These are phyloP conservation scores for Heterobasidion occidentale DNA, from an alignment of 1,284 basidiomycete species.

Conservation along the genomic window DNA sequence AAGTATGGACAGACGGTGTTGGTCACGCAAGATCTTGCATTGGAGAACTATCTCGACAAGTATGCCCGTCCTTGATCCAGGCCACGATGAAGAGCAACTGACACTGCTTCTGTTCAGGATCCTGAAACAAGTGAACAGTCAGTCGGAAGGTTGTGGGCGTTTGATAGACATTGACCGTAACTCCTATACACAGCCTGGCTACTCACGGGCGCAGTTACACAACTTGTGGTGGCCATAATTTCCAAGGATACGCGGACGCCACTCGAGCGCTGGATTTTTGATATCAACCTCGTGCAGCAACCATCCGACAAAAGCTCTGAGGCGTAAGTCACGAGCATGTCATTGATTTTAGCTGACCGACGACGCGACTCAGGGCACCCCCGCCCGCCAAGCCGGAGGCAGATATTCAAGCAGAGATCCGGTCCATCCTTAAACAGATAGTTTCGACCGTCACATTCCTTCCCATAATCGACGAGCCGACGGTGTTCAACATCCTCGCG, in stretches of 20 bases:
- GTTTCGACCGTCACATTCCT: constrained; percentile 94
- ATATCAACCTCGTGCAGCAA: constrained; percentile 76
- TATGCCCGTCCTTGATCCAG: constrained; percentile 20
- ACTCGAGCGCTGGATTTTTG: constrained; percentile 97
- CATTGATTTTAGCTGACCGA: constrained; percentile 3
- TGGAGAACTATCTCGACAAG: constrained; percentile 89
- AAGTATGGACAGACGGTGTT: constrained; percentile 97
- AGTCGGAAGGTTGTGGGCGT: constrained; percentile 22
- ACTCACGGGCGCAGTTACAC: constrained; percentile 80
- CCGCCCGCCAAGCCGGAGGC: constrained; percentile 67
- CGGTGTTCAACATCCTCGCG: constrained; percentile 92
- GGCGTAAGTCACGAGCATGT: constrained; percentile 31
- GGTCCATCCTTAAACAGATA: constrained; percentile 98
- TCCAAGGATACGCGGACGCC: constrained; percentile 89
- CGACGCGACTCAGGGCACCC: constrained; percentile 1
- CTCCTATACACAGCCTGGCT: constrained; percentile 69
- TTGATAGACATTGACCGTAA: neutral
- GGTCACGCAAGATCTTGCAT: constrained; percentile 86
- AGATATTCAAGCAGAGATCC: constrained; percentile 95
- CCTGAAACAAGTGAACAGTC: constrained; percentile 84
- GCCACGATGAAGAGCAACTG: neutral
- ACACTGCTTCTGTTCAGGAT: constrained; percentile 44
- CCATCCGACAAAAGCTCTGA: constrained; percentile 34
- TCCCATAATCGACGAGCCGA: constrained; percentile 91
- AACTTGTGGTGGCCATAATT: constrained; percentile 94